Evolutionary conservation across 1,284 basidiomycete genomes (phyloP).

Genomic region (Ganoderma boninense): DNA sequence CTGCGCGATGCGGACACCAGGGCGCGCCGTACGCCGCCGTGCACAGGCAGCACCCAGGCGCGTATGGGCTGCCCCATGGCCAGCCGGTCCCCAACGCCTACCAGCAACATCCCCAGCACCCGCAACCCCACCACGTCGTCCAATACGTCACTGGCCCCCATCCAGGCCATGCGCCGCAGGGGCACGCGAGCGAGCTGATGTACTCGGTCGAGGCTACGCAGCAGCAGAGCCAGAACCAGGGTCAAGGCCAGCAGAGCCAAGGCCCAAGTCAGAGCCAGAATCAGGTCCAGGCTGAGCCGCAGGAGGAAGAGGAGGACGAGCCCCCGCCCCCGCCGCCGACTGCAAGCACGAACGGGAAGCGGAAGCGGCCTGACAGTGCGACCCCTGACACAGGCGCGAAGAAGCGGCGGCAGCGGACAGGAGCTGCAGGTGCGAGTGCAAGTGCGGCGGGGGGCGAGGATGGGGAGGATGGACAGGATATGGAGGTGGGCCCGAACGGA

Average conservation of each 20-base stretch:
- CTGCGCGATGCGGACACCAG: neutral
- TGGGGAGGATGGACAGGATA: constrained; percentile 33
- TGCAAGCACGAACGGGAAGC: constrained; percentile 23
- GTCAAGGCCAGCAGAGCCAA: constrained; percentile 3
- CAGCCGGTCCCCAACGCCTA: constrained; percentile 20
- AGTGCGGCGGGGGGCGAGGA: constrained; percentile 13
- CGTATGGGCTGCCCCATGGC: constrained; percentile 13
- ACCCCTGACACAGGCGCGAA: constrained; percentile 17
- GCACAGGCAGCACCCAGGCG: constrained; percentile 19
- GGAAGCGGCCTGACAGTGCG: constrained; percentile 30
- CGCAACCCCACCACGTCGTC: constrained; percentile 25
- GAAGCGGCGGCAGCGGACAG: constrained; percentile 28
- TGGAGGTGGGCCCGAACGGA: constrained; percentile 38
- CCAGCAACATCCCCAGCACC: constrained; percentile 1
- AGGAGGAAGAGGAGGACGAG: constrained; percentile 18
- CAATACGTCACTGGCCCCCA: constrained; percentile 25
- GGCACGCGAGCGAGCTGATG: constrained; percentile 15
- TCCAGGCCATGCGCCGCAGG: constrained; percentile 8
- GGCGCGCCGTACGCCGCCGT: constrained; percentile 17
- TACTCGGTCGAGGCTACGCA: constrained; percentile 14
- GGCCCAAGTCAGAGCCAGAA: constrained; percentile 6
- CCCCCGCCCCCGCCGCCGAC: constrained; percentile 15
- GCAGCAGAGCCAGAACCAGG: constrained; percentile 4
- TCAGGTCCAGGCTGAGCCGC: constrained; percentile 3
- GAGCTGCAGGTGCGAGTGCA: neutral